Conservation (phyloP, 2,329 filamentous ascomycete genomes). For the Fusarium sambucinum region DNA sequence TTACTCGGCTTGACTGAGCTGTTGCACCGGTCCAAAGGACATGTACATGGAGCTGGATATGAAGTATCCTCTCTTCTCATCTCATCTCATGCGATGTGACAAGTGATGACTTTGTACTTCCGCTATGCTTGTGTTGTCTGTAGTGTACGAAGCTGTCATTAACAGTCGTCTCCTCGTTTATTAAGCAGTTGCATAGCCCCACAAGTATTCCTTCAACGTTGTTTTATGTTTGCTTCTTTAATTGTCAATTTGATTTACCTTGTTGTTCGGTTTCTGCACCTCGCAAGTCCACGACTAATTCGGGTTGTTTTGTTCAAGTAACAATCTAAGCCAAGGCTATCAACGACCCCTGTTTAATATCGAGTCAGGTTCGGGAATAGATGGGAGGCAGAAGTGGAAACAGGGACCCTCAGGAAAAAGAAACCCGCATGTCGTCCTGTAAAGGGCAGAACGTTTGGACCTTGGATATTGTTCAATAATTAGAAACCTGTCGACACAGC, state of each 20-base stretch:
- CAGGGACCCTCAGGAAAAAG: constrained; percentile 10
- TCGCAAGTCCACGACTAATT: constrained; percentile 4
- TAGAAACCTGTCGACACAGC: not conserved
- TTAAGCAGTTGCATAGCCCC: constrained; percentile 7
- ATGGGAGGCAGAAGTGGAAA: constrained; percentile 26
- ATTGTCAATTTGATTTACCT: not conserved
- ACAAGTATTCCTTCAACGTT: not conserved
- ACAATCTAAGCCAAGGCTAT: constrained; percentile 34
- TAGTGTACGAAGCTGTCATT: constrained; percentile 31
- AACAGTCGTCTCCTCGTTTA: constrained; percentile 24
- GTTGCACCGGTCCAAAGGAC: constrained; percentile 32
- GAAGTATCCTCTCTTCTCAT: not conserved
- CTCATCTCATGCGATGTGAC: not conserved
- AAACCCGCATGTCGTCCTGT: constrained; percentile 11
- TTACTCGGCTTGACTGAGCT: constrained; percentile 39
- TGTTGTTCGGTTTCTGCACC: not conserved
- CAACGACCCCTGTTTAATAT: constrained; percentile 24
- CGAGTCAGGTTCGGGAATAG: constrained; percentile 43
- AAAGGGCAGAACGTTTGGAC: not conserved
- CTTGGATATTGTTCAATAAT: not conserved
- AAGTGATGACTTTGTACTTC: constrained; percentile 18
- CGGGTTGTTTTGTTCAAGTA: constrained; percentile 29
- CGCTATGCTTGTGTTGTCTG: constrained; percentile 27
- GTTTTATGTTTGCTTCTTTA: not conserved
- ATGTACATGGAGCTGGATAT: not conserved